Evolutionary conservation across 345 rosid genomes (phyloP).

Genomic region (Acer campestre): DNA sequence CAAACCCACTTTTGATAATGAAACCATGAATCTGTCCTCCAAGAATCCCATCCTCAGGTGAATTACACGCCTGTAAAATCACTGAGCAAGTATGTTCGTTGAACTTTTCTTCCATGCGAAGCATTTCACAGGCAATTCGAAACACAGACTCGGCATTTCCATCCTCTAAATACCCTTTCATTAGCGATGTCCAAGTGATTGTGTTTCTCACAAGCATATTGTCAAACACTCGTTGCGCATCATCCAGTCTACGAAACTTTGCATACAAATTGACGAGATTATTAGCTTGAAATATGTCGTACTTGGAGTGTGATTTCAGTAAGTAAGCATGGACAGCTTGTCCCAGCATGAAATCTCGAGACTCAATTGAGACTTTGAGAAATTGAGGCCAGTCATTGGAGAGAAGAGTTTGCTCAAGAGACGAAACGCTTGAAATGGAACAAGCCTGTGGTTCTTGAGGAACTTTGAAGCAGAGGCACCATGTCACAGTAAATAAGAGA

Average conservation of each 20-base stretch:
- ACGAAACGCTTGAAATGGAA: conserved; percentile 2
- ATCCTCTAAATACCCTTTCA: conserved; percentile 35
- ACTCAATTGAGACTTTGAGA: conserved; percentile 28
- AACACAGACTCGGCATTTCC: conserved; percentile 24
- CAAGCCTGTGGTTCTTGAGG: neutral
- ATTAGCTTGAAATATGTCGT: conserved; percentile 29
- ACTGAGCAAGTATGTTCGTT: conserved; percentile 42
- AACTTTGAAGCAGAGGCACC: neutral
- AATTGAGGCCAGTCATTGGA: conserved; percentile 35
- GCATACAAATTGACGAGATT: conserved; percentile 25
- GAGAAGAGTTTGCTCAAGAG: conserved; percentile 8
- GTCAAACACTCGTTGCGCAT: conserved; percentile 36
- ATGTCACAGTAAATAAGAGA: neutral
- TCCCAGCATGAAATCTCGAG: conserved; percentile 28
- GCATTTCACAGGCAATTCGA: conserved; percentile 19
- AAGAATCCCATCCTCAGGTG: conserved; percentile 20
- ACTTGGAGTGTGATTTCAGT: conserved; percentile 20
- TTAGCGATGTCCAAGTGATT: conserved; percentile 39
- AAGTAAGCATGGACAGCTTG: conserved; percentile 32
- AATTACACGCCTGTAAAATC: conserved; percentile 36
- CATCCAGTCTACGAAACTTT: conserved; percentile 22
- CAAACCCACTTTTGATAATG: conserved; percentile 35
- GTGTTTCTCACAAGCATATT: conserved; percentile 35
- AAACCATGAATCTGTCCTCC: conserved; percentile 39
- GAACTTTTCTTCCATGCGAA: conserved; percentile 28